Evolutionary conservation across 768 basidiomycete genomes (phyloP).

Genomic region (Leucogyrophana mollusca): DNA sequence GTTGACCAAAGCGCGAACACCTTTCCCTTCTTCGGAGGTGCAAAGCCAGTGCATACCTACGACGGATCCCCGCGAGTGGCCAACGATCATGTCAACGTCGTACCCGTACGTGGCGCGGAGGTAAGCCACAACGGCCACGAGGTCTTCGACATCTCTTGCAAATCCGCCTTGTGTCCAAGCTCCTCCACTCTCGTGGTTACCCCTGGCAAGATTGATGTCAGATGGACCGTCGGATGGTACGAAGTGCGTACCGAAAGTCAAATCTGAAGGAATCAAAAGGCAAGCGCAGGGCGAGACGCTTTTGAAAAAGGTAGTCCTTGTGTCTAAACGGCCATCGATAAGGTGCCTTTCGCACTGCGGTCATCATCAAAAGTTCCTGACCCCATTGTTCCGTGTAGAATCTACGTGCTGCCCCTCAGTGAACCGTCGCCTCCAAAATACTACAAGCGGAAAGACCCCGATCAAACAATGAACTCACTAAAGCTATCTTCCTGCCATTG

Average conservation of each 20-base stretch:
- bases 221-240: neutral
- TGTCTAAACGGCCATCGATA: slow-evolving; percentile 47
- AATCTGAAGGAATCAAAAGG: slow-evolving; percentile 84
- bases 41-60: slow-evolving; percentile 68
- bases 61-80: slow-evolving; percentile 78
- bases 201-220: slow-evolving; percentile 39
- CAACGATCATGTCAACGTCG: slow-evolving; percentile 65
- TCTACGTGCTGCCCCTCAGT: slow-evolving; percentile 54
- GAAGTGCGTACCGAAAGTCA: slow-evolving; percentile 71
- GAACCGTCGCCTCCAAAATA: slow-evolving; percentile 1
- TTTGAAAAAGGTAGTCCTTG: slow-evolving; percentile 83
- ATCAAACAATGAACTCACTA: slow-evolving; percentile 43
- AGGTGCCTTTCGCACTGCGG: no score
- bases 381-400: slow-evolving; percentile 81
- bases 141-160: slow-evolving; percentile 61
- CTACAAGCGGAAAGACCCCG: neutral
- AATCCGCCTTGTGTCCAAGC: slow-evolving; percentile 61
- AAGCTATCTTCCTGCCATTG: slow-evolving; percentile 57
- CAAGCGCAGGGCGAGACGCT: slow-evolving; percentile 59
- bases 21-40: slow-evolving; percentile 54
- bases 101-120: slow-evolving; percentile 63
- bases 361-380: slow-evolving; percentile 28
- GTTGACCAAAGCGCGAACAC: slow-evolving; percentile 65
- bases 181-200: slow-evolving; percentile 76
- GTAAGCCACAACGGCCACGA: slow-evolving; percentile 62